Evolutionary conservation across 176 grass and related monocot genomes (phyloP).

Genomic region (bread wheat (Triticum aestivum)): DNA sequence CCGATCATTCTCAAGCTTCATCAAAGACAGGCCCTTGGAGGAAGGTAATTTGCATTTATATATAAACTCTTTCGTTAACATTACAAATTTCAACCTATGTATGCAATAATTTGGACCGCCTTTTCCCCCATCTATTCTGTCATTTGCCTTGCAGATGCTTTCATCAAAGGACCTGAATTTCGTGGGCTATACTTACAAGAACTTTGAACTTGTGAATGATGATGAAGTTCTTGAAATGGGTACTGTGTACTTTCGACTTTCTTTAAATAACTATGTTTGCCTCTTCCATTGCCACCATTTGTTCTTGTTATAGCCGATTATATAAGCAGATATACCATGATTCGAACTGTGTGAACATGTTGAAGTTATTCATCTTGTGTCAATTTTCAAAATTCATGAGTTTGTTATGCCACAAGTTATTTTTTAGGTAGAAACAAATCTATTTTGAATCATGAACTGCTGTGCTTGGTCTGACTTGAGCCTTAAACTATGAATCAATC

Average conservation of each 20-base stretch:
- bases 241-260: conserved; percentile 31
- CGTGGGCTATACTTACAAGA: conserved; percentile 99
- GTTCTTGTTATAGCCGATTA: background rate
- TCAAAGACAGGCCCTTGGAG: conserved; percentile 90
- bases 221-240: conserved; percentile 84
- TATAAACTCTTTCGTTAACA: background rate
- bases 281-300: background rate
- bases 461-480: background rate
- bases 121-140: background rate
- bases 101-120: background rate
- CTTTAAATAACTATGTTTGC: background rate
- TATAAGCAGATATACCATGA: background rate
- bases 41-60: conserved; percentile 55
- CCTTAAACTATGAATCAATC: background rate
- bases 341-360: background rate
- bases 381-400: background rate
- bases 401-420: background rate
- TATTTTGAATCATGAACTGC: background rate
- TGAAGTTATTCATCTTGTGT: background rate
- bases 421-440: background rate
- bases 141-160: conserved; percentile 69
- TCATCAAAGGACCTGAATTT: conserved; percentile 99
- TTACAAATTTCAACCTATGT: background rate
- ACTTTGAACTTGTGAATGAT: conserved; percentile 96
- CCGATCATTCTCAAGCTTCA: conserved; percentile 50